A percentile compares a stretch with the other conserved stretches of the same genome.
Evolutionary conservation across 2,329 filamentous ascomycete species (phyloP).

Genomic region (Karstenula rhodostoma): DNA sequence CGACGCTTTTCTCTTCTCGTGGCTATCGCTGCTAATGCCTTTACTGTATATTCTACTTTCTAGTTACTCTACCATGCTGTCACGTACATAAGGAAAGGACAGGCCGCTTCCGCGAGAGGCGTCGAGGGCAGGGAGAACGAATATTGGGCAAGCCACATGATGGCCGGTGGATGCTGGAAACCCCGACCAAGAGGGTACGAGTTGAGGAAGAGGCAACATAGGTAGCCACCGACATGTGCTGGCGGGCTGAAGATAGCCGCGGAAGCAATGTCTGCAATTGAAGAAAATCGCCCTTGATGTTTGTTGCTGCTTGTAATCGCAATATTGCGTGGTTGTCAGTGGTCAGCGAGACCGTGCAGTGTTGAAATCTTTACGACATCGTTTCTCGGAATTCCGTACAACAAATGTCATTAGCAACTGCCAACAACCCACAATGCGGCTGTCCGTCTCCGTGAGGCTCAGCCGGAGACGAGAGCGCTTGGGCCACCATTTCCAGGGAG

Average conservation of each 20-base stretch:
- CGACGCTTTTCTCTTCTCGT: slow-evolving; percentile 14
- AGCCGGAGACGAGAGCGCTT: slow-evolving; percentile 1
- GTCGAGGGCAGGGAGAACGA: slow-evolving; percentile 10
- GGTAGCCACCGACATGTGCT: neutral
- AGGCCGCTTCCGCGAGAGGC: slow-evolving; percentile 2
- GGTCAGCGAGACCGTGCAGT: no score
- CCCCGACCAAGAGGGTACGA: neutral
- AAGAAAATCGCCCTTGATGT: neutral
- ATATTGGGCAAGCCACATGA: slow-evolving; percentile 5
- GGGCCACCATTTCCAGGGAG: slow-evolving; percentile 14
- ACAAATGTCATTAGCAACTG: neutral
- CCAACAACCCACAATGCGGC: neutral
- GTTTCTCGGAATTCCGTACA: neutral
- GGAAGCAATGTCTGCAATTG: neutral
- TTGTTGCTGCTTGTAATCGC: neutral
- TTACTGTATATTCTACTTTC: slow-evolving; percentile 31
- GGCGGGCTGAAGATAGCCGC: slow-evolving; percentile 2
- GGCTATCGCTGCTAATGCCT: slow-evolving; percentile 29
- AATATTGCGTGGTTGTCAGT: neutral
- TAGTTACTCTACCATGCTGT: slow-evolving; percentile 31
- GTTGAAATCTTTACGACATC: neutral
- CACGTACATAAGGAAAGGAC: slow-evolving; percentile 34
- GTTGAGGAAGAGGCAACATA: neutral
- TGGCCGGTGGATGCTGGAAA: neutral
- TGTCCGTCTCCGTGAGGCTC: slow-evolving; percentile 7